Base-by-base conservation (phyloP, 371 early-diverging fungal genomes). In the Mortierella polycephala region DNA sequence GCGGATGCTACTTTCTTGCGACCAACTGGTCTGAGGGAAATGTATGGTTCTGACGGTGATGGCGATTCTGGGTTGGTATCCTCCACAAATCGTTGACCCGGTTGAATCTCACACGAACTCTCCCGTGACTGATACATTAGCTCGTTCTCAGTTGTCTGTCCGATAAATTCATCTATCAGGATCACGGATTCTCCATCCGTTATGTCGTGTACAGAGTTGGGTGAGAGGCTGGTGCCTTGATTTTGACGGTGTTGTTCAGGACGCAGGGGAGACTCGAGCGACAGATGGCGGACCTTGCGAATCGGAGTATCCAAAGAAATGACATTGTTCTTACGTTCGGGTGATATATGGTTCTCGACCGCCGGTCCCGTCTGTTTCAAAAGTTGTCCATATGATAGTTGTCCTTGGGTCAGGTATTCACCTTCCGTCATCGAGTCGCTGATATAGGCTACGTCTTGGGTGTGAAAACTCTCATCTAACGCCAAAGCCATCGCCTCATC, bases 401-500 rank as follows among this genome's bases (percentile, higher is more conserved):
- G 13, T 40, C 20, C 59, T 39, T 60, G 64, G 1, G 39, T 46
- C n/a, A 16, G 37, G 8, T 12, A 12, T 9, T 16, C 53, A 5
- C 13, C 11, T 39, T 53, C 18, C 1, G 67, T 18, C 14, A 66
- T n/a, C 5, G 67, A 53, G 54, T 61, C 60, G 5, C 14, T n/a
- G 2, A 23, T 62, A 10, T 23, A 5, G 37, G 49, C 45, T 7
- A 39, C 47, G 18, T 59, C 59, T 54, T 67, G 74, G 49, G 62
- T 64, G 21, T 74, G 74, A 23, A 59, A 74, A 0, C 20, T 39
- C 13, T 62, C 16, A 11, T 70, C 65, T 42, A 76, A 18, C 12
- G 57, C 71, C 11, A 57, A 39, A 30, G 76, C 76, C 37, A 67
- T 47, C 7, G 63, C 76, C 53, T 88, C 84, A 45, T 87, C 87